phyloP scores from a whole-genome alignment of 2,329 filamentous ascomycete species.

The Botrytis tulipae region DNA sequence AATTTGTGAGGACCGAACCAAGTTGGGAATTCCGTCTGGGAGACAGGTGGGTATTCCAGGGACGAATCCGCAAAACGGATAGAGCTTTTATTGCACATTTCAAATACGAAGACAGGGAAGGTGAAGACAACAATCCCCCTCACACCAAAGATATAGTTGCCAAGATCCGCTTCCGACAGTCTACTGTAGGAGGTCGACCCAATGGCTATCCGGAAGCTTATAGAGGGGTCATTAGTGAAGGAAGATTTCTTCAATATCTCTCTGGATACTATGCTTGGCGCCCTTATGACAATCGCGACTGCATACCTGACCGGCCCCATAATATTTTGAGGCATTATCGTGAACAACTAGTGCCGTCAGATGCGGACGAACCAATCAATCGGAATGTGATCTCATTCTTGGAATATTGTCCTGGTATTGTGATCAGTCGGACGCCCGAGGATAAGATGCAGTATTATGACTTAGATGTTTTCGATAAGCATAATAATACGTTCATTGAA shows the following conservation, averaged over 20 bases:
- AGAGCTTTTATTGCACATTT: not conserved
- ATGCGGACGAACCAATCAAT: not conserved
- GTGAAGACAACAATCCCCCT: not conserved
- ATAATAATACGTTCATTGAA: not conserved
- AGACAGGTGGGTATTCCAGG: not conserved
- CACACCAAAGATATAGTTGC: not conserved
- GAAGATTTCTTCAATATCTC: not conserved
- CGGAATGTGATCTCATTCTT: not conserved
- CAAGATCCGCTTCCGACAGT: not conserved
- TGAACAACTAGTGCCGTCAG: not conserved
- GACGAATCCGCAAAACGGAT: not conserved
- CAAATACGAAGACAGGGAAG: not conserved
- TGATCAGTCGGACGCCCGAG: not conserved
- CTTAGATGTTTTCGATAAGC: not conserved
- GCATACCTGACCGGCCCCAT: not conserved
- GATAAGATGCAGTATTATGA: not conserved
- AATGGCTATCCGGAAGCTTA: not conserved
- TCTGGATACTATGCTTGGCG: not conserved
- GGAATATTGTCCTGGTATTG: conserved; percentile 5
- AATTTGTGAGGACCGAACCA: not conserved
- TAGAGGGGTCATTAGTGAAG: not conserved
- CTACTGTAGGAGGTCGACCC: not conserved
- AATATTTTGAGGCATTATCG: not conserved
- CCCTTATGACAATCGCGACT: not conserved
- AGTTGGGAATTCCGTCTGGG: not conserved